Conservation (phyloP, 352 stramenopile species). For the Pilasporangium apinafurcum region DNA sequence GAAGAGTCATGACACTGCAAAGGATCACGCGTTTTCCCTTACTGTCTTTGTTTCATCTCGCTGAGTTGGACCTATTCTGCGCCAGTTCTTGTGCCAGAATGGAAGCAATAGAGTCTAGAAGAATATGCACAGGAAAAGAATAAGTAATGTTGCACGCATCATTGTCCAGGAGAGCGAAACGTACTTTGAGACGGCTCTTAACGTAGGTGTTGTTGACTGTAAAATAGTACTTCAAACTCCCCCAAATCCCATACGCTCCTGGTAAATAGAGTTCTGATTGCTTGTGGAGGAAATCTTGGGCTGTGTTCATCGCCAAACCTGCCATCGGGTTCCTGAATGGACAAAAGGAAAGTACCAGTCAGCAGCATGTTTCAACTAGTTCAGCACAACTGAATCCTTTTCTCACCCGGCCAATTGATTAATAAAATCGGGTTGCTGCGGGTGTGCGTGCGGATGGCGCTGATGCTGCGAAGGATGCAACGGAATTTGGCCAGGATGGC, state of each 20-base stretch:
- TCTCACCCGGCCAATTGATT: constrained; percentile 75
- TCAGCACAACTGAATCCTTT: constrained; percentile 7
- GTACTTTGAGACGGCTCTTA: constrained; percentile 78
- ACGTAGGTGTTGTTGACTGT: constrained; percentile 89
- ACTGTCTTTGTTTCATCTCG: constrained; percentile 61
- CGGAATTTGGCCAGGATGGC: constrained; percentile 5
- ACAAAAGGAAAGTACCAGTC: background rate
- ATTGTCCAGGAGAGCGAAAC: background rate
- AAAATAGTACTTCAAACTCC: constrained; percentile 87
- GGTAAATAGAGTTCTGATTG: constrained; percentile 79
- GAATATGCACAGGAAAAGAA: background rate
- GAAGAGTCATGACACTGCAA: background rate
- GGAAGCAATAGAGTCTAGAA: constrained; percentile 75
- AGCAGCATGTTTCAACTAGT: background rate
- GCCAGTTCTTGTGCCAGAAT: constrained; percentile 86
- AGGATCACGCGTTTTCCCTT: too few relatives aligned
- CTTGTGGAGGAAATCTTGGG: constrained; percentile 76
- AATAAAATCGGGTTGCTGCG: constrained; percentile 57
- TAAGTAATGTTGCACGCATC: background rate
- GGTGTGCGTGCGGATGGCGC: constrained; percentile 10
- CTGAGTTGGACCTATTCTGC: constrained; percentile 53
- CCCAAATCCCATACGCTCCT: constrained; percentile 70
- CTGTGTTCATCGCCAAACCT: constrained; percentile 78
- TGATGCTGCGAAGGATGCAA: constrained; percentile 9
- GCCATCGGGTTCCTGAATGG: constrained; percentile 79